Evolutionary conservation across 2,329 filamentous ascomycete genomes (phyloP), one percentile per base, ranked within the genome.

Genomic region (Botrytis porri): DNA sequence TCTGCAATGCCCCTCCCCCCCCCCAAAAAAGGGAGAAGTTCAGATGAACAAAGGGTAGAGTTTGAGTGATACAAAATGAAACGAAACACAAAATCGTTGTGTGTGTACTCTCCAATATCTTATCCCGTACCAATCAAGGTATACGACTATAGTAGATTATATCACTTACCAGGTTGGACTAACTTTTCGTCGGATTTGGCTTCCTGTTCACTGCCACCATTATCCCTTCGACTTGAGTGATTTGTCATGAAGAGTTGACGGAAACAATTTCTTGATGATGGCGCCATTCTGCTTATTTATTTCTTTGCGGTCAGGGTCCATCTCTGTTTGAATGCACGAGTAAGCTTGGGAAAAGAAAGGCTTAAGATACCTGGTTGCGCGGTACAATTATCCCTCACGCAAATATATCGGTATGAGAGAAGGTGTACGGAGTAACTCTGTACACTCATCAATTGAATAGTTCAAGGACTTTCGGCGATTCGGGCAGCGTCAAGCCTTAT

Each of bases 241-340:
- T 51, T 32, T 57, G 65, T 45, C 22, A 14, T 70, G 12, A 70
- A 62, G 54, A 70, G 60, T 25, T 45, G 20, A 35, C 18, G 22
- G 39, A 70, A 61, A 20, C 67, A 70, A n/a, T 45, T 70, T n/a
- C 67, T 61, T 22, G 67, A 61, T 37, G 8, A 8, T 45, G n/a
- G n/a, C 16, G 54, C 20, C 67, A 70, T 70, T 32, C 25, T 70
- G 54, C 20, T 61, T 37, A 14, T 35, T 29, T 57, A 14, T 57
- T 18, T 62, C 12, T 14, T 45, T 6, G 39, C 22, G 32, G 65
- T 39, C 10, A 22, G 37, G 37, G 29, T 39, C 25, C 16, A 35
- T 37, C 4, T 32, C 16, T 1, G 48, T 29, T 39, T 51, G 32
- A 39, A 7, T 39, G 45, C n/a, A 22, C 25, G 45, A 35, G n/a